Evolutionary conservation across 495 filamentous ascomycete genomes (phyloP).

Genomic region (Opeltia flavorubescens): DNA sequence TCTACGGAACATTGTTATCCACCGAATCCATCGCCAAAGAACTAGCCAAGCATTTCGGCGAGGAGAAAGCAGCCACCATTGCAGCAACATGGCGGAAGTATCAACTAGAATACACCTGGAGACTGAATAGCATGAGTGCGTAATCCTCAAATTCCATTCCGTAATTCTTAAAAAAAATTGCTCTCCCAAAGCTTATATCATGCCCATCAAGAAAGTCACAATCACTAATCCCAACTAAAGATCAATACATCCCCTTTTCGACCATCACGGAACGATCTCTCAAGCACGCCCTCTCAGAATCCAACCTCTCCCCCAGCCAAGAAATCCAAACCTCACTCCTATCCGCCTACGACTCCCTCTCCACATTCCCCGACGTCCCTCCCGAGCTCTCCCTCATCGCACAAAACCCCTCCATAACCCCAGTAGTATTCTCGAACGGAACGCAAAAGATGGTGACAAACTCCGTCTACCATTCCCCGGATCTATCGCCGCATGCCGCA

Average conservation of each 20-base stretch:
- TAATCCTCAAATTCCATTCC: background rate
- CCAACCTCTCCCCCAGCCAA: slow-evolving; percentile 27
- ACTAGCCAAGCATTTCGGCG: slow-evolving; percentile 34
- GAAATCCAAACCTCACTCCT: slow-evolving; percentile 36
- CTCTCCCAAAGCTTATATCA: background rate
- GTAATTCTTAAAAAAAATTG: background rate
- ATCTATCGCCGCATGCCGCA: slow-evolving; percentile 33
- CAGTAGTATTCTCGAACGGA: slow-evolving; percentile 69
- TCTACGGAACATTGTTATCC: slow-evolving; percentile 61
- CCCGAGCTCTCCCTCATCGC: slow-evolving; percentile 33
- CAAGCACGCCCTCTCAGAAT: slow-evolving; percentile 45
- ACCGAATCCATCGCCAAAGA: slow-evolving; percentile 50
- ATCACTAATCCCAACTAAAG: background rate
- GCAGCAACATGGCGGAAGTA: slow-evolving; percentile 43
- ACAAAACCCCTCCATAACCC: slow-evolving; percentile 24
- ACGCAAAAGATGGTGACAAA: slow-evolving; percentile 47
- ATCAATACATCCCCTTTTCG: slow-evolving; percentile 36
- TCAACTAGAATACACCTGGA: slow-evolving; percentile 76
- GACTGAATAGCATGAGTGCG: slow-evolving; percentile 66
- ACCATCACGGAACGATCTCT: slow-evolving; percentile 51
- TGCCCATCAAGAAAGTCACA: background rate
- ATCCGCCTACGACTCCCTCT: slow-evolving; percentile 52
- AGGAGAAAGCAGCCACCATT: slow-evolving; percentile 40
- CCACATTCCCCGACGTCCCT: slow-evolving; percentile 55
- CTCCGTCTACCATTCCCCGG: slow-evolving; percentile 40